A percentile compares a stretch with the other conserved stretches of the same genome.
Conservation (phyloP, 2,329 filamentous ascomycete species). For the Penicillium frequentans region DNA sequence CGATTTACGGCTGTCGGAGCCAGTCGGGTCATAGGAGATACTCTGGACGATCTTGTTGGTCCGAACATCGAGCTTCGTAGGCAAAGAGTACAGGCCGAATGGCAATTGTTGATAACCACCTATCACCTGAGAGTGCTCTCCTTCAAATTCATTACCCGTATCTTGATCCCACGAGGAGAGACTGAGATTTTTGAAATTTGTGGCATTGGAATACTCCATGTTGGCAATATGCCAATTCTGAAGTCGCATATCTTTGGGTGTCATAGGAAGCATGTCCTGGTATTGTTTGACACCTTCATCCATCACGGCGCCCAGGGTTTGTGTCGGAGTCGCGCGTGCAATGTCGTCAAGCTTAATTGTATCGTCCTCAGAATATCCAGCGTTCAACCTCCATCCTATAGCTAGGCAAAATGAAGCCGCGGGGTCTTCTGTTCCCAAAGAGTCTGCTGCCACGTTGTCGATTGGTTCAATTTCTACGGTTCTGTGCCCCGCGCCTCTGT, state of each 20-base stretch:
- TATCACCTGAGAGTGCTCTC: conserved; percentile 86
- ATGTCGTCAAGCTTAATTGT: conserved; percentile 71
- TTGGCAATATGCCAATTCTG: conserved; percentile 99
- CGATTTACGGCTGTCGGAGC: conserved; percentile 48
- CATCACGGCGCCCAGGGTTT: conserved; percentile 86
- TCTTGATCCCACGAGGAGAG: conserved; percentile 95
- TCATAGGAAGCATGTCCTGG: conserved; percentile 76
- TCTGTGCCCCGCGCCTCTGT: conserved; percentile 47
- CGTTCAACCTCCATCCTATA: conserved; percentile 79
- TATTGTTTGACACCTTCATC: conserved; percentile 91
- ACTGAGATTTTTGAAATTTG: conserved; percentile 81
- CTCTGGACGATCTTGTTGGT: conserved; percentile 71
- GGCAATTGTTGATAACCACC: conserved; percentile 93
- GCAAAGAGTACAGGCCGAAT: conserved; percentile 77
- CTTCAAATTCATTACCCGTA: conserved; percentile 95
- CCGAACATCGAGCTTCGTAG: conserved; percentile 72
- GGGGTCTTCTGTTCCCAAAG: conserved; percentile 64
- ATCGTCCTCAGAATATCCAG: conserved; percentile 60
- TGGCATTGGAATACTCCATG: conserved; percentile 94
- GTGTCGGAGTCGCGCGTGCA: conserved; percentile 59
- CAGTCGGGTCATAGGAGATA: conserved; percentile 63
- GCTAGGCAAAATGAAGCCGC: conserved; percentile 74
- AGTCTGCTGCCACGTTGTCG: conserved; percentile 53
- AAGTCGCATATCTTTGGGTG: conserved; percentile 81
- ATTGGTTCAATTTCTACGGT: conserved; percentile 52